Percentiles rank a stretch among this genome's conserved stretches.
These are phyloP conservation scores for Saprolegnia diclina DNA, from an alignment of 352 stramenopile genomes.

Conservation along the genomic window DNA sequence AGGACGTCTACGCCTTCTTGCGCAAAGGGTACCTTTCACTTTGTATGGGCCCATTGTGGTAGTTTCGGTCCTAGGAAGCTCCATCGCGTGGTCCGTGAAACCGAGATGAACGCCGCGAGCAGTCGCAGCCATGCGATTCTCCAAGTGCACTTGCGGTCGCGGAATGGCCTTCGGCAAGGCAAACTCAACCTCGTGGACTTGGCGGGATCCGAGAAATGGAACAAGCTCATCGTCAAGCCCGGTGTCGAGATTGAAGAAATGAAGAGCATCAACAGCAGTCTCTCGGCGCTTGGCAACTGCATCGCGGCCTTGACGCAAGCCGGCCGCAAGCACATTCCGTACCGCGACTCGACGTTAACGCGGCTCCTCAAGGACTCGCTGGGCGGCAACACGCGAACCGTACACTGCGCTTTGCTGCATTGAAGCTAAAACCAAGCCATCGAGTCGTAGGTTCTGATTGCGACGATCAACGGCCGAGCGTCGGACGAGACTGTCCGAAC, in stretches of 20 bases:
- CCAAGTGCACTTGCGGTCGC: conserved; percentile 68
- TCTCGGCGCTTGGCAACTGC: conserved; percentile 88
- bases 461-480: conserved; percentile 44
- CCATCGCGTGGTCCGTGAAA: conserved; percentile 74
- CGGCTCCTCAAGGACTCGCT: conserved; percentile 82
- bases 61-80: conserved; percentile 5
- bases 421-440: not conserved
- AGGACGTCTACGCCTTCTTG: conserved; percentile 52
- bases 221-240: conserved; percentile 66
- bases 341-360: conserved; percentile 84
- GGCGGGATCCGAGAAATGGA: conserved; percentile 79
- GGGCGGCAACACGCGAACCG: conserved; percentile 64
- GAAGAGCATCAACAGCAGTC: conserved; percentile 88
- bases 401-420: not conserved
- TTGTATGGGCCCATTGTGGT: conserved; percentile 17
- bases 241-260: conserved; percentile 69
- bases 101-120: conserved; percentile 79
- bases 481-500: conserved; percentile 71
- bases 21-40: conserved; percentile 39
- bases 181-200: conserved; percentile 75
- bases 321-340: conserved; percentile 87
- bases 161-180: conserved; percentile 32
- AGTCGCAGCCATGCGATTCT: conserved; percentile 90
- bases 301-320: conserved; percentile 78
- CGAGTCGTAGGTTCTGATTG: conserved; percentile 47